A percentile compares a stretch with the other conserved stretches of the same genome.
These are phyloP conservation scores for Aureobasidium sp. DNA, from an alignment of 2,329 filamentous ascomycete genomes.

Conservation along the genomic window DNA sequence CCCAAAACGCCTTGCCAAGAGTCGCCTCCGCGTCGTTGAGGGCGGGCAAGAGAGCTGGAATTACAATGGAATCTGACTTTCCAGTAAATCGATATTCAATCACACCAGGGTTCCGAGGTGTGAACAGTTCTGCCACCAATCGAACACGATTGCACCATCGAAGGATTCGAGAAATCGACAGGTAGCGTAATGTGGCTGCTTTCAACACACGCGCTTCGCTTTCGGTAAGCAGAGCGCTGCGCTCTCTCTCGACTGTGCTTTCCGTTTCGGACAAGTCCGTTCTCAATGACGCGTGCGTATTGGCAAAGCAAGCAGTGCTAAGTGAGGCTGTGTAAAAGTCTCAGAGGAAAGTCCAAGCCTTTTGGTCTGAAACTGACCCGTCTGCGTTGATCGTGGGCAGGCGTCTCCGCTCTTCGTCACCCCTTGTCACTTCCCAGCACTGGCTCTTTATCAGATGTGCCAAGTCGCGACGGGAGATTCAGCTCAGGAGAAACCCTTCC, in stretches of 20 bases:
- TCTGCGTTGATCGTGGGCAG: neutral
- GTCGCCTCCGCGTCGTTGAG: neutral
- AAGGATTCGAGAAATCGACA: neutral
- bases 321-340: slow-evolving; percentile 6
- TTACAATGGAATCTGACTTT: neutral
- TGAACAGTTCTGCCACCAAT: neutral
- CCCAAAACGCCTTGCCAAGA: neutral
- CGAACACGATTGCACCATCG: slow-evolving; percentile 1
- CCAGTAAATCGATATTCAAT: neutral
- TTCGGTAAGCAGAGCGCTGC: neutral
- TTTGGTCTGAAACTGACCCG: neutral
- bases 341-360: neutral
- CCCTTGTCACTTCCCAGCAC: neutral
- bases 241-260: neutral
- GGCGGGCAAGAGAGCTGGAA: neutral
- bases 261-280: neutral
- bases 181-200: neutral
- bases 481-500: neutral
- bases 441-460: neutral
- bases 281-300: neutral
- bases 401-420: neutral
- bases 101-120: neutral
- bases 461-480: neutral
- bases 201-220: neutral
- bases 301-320: neutral